phyloP scores from a whole-genome alignment of 2,329 filamentous ascomycete genomes.

The Furcasterigmium sp. region DNA sequence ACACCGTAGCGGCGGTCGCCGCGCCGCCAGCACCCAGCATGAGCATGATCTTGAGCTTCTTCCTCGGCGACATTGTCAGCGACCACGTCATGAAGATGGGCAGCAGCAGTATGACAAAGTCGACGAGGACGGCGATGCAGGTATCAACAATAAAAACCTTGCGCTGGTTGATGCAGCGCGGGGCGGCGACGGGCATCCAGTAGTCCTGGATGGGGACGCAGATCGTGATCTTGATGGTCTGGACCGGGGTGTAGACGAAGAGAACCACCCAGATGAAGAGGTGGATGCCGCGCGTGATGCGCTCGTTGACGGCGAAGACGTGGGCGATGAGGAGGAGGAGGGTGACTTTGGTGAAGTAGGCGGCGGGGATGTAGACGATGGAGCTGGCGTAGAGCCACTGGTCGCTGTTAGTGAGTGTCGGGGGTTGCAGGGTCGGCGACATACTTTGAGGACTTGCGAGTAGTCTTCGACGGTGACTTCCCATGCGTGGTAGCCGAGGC shows the following conservation, averaged over 20 bases:
- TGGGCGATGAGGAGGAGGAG: constrained; percentile 21
- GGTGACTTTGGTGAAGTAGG: constrained; percentile 21
- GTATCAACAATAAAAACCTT: constrained; percentile 26
- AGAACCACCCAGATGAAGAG: constrained; percentile 18
- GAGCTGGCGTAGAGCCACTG: constrained; percentile 19
- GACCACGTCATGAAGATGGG: constrained; percentile 25
- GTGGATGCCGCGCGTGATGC: constrained; percentile 17
- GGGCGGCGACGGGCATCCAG: constrained; percentile 14
- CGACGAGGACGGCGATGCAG: constrained; percentile 23
- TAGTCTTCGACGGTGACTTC: constrained; percentile 14
- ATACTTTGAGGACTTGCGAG: constrained; percentile 11
- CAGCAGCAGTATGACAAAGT: constrained; percentile 26
- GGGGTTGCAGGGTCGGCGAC: neutral
- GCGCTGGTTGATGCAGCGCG: constrained; percentile 22
- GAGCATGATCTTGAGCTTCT: constrained; percentile 25
- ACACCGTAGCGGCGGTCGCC: constrained; percentile 21
- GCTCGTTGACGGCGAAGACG: constrained; percentile 18
- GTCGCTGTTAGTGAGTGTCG: neutral
- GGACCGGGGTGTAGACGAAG: constrained; percentile 17
- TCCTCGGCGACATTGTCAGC: constrained; percentile 17
- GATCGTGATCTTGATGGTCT: constrained; percentile 17
- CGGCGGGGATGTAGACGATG: constrained; percentile 19
- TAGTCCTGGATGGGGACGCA: constrained; percentile 15
- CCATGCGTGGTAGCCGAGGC: constrained; percentile 17
- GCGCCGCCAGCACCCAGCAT: constrained; percentile 23